Conservation (phyloP, 352 stramenopile species). For the Proteromonas lacertae region DNA sequence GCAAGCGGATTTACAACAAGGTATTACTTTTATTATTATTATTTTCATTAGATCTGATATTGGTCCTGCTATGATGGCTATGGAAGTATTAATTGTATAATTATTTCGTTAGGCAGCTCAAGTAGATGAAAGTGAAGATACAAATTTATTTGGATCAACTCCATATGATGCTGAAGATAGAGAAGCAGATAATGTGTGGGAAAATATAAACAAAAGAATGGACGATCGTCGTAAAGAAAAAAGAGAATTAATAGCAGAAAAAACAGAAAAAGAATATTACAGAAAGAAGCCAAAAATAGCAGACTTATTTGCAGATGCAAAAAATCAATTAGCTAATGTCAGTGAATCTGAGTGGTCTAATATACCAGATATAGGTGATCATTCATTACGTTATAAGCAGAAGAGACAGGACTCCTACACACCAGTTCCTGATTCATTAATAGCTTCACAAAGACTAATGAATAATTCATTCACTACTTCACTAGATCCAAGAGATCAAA, state of each 20-base stretch:
- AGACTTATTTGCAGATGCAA: conserved; percentile 87
- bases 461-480: background rate
- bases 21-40: no score
- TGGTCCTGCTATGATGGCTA: conserved; percentile 6
- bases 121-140: no score
- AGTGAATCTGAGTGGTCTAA: conserved; percentile 65
- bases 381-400: conserved; percentile 60
- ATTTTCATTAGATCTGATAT: conserved; percentile 87
- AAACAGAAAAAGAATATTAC: conserved; percentile 31
- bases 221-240: conserved; percentile 50
- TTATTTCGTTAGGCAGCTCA: no score
- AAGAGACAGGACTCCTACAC: conserved; percentile 71
- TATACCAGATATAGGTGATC: conserved; percentile 78
- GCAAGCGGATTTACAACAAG: no score
- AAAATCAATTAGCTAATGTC: conserved; percentile 46
- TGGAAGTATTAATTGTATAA: conserved; percentile 1
- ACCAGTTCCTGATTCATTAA: conserved; percentile 57
- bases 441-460: conserved; percentile 21
- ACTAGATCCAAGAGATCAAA: background rate
- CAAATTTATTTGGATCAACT: conserved; percentile 43
- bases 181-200: conserved; percentile 77
- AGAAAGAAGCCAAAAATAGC: conserved; percentile 59
- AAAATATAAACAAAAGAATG: conserved; percentile 71
- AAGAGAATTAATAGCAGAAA: conserved; percentile 24
- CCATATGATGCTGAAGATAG: conserved; percentile 79